Evolutionary conservation across 306 rosid genomes (phyloP).

Genomic region (Vigna angularis): DNA sequence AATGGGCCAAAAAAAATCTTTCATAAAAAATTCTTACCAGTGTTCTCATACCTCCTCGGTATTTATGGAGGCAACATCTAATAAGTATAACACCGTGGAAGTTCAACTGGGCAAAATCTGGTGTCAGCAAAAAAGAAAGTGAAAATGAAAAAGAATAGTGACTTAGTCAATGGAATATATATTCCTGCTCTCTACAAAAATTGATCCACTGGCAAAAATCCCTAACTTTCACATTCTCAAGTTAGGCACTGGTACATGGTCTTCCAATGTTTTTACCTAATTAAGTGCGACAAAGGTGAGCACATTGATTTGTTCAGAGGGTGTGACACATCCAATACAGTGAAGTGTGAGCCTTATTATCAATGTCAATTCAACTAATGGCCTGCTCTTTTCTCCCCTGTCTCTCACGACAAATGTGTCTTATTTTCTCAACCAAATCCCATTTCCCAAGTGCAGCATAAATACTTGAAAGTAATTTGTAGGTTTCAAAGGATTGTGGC

Average conservation of each 20-base stretch:
- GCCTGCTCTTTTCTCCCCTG: slow-evolving; percentile 55
- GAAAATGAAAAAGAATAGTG: slow-evolving; percentile 32
- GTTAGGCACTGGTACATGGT: slow-evolving; percentile 46
- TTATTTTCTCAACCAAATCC: slow-evolving; percentile 67
- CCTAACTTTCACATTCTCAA: slow-evolving; percentile 44
- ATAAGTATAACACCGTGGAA: slow-evolving; percentile 36
- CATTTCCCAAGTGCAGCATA: slow-evolving; percentile 67
- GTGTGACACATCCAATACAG: slow-evolving; percentile 62
- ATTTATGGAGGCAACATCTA: slow-evolving; percentile 38
- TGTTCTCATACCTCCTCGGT: slow-evolving; percentile 23
- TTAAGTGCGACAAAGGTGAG: slow-evolving; percentile 61
- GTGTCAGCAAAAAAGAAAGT: slow-evolving; percentile 6
- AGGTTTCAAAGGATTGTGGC: slow-evolving; percentile 65
- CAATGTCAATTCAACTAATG: slow-evolving; percentile 69
- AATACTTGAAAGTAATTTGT: slow-evolving; percentile 64
- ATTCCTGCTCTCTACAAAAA: slow-evolving; percentile 44
- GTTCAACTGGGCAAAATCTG: slow-evolving; percentile 43
- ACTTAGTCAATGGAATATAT: slow-evolving; percentile 37
- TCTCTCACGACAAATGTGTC: slow-evolving; percentile 65
- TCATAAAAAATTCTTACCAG: slow-evolving; percentile 34
- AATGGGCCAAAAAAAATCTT: slow-evolving; percentile 32
- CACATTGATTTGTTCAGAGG: slow-evolving; percentile 65
- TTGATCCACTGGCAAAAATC: slow-evolving; percentile 30
- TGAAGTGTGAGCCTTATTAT: slow-evolving; percentile 52
- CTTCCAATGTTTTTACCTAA: slow-evolving; percentile 53